Evolutionary conservation across 768 basidiomycete genomes (phyloP).

Genomic region (Mycena indigotica): DNA sequence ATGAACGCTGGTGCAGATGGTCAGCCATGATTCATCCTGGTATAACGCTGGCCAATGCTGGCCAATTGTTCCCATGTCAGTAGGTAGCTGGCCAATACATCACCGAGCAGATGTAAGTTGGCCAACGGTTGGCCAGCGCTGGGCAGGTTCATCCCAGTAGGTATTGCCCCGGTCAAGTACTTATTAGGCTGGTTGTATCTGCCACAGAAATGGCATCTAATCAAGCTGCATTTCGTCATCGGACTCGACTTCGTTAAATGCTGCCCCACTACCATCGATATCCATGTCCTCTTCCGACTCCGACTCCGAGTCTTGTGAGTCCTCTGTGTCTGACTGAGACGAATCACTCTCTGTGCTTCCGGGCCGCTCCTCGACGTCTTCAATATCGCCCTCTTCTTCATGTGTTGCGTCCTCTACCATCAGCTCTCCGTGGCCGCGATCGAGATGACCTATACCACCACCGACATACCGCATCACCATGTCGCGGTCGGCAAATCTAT

Average conservation of each 20-base stretch:
- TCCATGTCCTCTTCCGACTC: background rate
- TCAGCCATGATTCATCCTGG: background rate
- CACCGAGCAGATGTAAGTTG: background rate
- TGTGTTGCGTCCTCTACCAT: background rate
- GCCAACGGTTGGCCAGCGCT: background rate
- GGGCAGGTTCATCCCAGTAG: background rate
- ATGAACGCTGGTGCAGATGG: background rate
- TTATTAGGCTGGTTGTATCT: background rate
- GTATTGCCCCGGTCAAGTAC: background rate
- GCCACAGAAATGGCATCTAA: background rate
- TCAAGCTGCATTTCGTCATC: background rate
- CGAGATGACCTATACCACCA: constrained; percentile 33
- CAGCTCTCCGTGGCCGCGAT: background rate
- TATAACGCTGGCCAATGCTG: background rate
- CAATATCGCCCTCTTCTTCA: background rate
- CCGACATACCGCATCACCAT: constrained; percentile 39
- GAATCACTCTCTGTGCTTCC: no score
- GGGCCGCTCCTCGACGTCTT: background rate
- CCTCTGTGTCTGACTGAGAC: background rate
- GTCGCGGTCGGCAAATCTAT: constrained; percentile 43
- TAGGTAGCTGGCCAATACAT: background rate
- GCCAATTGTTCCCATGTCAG: background rate
- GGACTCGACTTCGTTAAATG: background rate
- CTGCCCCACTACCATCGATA: background rate
- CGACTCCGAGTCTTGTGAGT: background rate